Percentiles rank a stretch among this genome's conserved stretches.
phyloP scores from a whole-genome alignment of 176 grass and related monocot species.

The Lolium rigidum region DNA sequence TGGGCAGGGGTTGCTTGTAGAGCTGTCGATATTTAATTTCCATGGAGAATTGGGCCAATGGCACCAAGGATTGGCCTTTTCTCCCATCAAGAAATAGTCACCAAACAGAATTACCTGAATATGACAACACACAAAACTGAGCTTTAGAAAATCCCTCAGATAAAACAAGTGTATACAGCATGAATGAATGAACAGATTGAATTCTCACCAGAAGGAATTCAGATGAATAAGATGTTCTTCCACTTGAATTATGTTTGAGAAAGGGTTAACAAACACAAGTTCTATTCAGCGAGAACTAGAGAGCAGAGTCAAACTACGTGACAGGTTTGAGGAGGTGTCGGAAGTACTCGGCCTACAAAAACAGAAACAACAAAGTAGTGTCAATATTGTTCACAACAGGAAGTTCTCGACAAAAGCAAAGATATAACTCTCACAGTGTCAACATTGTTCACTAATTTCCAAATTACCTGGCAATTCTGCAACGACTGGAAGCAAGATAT shows the following conservation, averaged over 20 bases:
- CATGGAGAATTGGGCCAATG: constrained; percentile 55
- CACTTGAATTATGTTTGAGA: constrained; percentile 38
- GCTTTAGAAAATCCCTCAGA: not conserved
- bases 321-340: constrained; percentile 97
- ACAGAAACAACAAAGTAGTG: constrained; percentile 27
- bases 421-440: not conserved
- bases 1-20: constrained; percentile 46
- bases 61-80: constrained; percentile 62
- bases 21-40: constrained; percentile 47
- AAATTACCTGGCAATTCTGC: constrained; percentile 90
- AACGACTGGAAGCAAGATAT: constrained; percentile 84
- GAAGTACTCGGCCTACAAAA: constrained; percentile 94
- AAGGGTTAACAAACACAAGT: not conserved
- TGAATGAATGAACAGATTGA: constrained; percentile 12
- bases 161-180: not conserved
- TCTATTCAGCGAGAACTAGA: constrained; percentile 45
- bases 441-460: not conserved
- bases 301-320: constrained; percentile 65
- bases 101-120: constrained; percentile 62
- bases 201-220: constrained; percentile 55
- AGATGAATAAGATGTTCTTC: constrained; percentile 31
- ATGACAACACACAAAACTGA: not conserved
- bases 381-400: constrained; percentile 29
- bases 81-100: constrained; percentile 54
- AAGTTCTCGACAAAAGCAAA: not conserved